Evolutionary conservation across 306 rosid genomes (phyloP).

Genomic region (Prunus dulcis): DNA sequence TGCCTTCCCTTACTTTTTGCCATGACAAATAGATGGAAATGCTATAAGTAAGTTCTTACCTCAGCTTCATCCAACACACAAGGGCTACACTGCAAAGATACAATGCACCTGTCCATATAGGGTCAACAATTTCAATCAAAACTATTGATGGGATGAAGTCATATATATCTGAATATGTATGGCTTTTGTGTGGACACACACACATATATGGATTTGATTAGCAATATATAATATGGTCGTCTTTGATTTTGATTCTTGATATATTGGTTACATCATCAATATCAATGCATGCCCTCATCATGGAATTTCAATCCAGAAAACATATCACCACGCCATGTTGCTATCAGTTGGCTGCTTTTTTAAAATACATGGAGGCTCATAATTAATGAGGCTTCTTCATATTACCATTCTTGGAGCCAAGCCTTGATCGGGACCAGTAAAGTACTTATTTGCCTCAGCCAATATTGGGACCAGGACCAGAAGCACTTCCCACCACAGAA

Average conservation of each 20-base stretch:
- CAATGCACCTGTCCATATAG: too few species aligned
- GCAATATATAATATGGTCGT: too few species aligned
- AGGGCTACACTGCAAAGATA: too few species aligned
- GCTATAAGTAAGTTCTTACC: too few species aligned
- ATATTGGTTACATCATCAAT: background rate
- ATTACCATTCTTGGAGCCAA: background rate
- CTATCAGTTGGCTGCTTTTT: background rate
- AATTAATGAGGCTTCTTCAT: background rate
- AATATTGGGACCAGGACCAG: background rate
- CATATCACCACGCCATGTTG: background rate
- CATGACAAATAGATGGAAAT: too few species aligned
- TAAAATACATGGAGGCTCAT: background rate
- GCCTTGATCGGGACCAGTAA: background rate
- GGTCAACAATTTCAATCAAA: too few species aligned
- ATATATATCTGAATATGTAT: too few species aligned
- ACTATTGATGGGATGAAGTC: too few species aligned
- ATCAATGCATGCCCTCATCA: background rate
- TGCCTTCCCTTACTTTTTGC: too few species aligned
- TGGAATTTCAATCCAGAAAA: background rate
- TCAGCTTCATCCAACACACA: too few species aligned
- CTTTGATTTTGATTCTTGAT: background rate
- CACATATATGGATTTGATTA: too few species aligned
- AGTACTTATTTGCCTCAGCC: background rate
- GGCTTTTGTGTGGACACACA: too few species aligned
- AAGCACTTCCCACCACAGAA: background rate